A percentile compares a stretch with the other conserved stretches of the same genome.
Evolutionary conservation across 2,329 filamentous ascomycete genomes (phyloP).

Genomic region (Chrysoporthe cubensis): DNA sequence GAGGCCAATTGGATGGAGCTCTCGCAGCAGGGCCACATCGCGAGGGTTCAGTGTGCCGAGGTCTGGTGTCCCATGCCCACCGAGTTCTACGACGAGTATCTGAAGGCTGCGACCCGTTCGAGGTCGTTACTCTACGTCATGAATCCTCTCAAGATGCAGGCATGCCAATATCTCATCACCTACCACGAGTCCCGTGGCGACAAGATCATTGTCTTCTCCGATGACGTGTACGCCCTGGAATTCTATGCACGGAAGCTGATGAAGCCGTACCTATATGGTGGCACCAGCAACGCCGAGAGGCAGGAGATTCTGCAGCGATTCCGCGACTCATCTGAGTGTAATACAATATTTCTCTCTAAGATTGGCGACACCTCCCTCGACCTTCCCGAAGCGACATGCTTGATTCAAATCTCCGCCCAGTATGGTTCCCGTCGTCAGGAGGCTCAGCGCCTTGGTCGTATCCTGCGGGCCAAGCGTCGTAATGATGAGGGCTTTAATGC

Average conservation of each 20-base stretch:
- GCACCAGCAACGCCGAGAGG: constrained; percentile 83
- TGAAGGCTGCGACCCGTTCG: constrained; percentile 64
- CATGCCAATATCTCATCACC: constrained; percentile 96
- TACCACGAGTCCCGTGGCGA: constrained; percentile 94
- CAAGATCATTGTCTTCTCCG: constrained; percentile 98
- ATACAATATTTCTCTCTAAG: constrained; percentile 94
- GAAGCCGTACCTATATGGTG: constrained; percentile 91
- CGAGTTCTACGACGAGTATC: constrained; percentile 95
- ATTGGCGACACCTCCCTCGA: constrained; percentile 99
- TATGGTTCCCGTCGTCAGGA: constrained; percentile 97
- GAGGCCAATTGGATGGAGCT: constrained; percentile 99
- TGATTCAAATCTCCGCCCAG: constrained; percentile 97
- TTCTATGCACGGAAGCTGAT: constrained; percentile 81
- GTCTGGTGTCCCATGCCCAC: constrained; percentile 99
- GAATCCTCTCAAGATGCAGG: constrained; percentile 97
- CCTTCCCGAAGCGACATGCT: constrained; percentile 90
- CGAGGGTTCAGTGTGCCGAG: constrained; percentile 95
- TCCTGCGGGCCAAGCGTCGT: constrained; percentile 89
- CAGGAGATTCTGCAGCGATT: constrained; percentile 91
- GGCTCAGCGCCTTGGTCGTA: constrained; percentile 89
- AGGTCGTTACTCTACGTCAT: constrained; percentile 78
- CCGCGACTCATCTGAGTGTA: constrained; percentile 86
- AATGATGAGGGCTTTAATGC: constrained; percentile 99
- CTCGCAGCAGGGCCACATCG: constrained; percentile 94
- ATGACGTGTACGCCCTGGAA: constrained; percentile 92